Evolutionary conservation across 805 yeast species (phyloP).

Genomic region (Suhomyces sp.): DNA sequence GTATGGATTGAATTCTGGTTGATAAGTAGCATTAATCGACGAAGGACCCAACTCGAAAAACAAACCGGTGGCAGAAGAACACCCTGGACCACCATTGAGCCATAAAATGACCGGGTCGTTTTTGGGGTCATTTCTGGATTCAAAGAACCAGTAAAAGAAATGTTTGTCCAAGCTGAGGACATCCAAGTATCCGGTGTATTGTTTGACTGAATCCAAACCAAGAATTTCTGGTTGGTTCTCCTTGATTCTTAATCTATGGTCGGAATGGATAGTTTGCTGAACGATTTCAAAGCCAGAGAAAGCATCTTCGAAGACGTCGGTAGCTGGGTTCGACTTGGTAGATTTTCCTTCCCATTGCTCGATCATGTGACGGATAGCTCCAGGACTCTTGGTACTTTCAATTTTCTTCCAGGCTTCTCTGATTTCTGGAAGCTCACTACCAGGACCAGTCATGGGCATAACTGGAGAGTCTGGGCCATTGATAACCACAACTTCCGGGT

Average conservation of each 20-base stretch:
- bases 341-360: conserved; percentile 8
- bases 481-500: no score
- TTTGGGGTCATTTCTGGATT: conserved; percentile 32
- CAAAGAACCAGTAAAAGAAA: conserved; percentile 34
- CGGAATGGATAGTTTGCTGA: conserved; percentile 17
- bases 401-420: conserved; percentile 21
- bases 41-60: conserved; percentile 34
- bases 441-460: no score
- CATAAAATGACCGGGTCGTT: conserved; percentile 34
- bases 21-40: conserved; percentile 19
- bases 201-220: conserved; percentile 38
- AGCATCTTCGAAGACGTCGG: no score
- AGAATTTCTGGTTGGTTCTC: conserved; percentile 34
- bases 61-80: conserved; percentile 29
- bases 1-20: conserved; percentile 27
- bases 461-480: no score
- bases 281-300: conserved; percentile 16
- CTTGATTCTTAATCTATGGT: conserved; percentile 31
- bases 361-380: conserved; percentile 9
- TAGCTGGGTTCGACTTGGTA: no score
- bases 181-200: conserved; percentile 41
- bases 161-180: conserved; percentile 31
- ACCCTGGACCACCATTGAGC: conserved; percentile 36
- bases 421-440: no score
- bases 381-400: conserved; percentile 9